A percentile compares a stretch with the other conserved stretches of the same genome.
Conservation (phyloP, 495 filamentous ascomycete species). For the Zalerion maritima region DNA sequence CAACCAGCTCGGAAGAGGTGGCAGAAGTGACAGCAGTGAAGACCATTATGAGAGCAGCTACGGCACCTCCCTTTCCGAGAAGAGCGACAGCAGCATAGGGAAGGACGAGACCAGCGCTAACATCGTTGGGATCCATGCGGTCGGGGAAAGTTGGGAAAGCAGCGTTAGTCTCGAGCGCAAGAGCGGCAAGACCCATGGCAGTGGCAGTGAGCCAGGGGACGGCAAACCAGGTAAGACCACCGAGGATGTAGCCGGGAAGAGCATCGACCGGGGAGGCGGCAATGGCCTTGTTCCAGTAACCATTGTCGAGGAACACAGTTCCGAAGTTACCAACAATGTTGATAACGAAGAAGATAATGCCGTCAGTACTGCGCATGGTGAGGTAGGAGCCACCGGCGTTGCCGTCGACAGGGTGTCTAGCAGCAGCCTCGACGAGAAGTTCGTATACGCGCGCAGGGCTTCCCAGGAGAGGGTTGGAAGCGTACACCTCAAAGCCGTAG, state of each 20-base stretch:
- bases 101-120: slow-evolving; percentile 74
- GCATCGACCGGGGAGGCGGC: slow-evolving; percentile 81
- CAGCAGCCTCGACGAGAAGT: slow-evolving; percentile 53
- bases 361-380: slow-evolving; percentile 77
- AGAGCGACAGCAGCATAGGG: slow-evolving; percentile 83
- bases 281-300: slow-evolving; percentile 92
- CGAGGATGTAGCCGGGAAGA: slow-evolving; percentile 84
- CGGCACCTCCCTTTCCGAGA: slow-evolving; percentile 76
- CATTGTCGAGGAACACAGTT: slow-evolving; percentile 69
- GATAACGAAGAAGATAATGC: slow-evolving; percentile 93
- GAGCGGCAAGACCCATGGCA: slow-evolving; percentile 82
- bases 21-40: slow-evolving; percentile 96
- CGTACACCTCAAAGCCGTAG: slow-evolving; percentile 78
- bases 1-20: slow-evolving; percentile 79
- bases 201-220: slow-evolving; percentile 89
- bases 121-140: slow-evolving; percentile 59
- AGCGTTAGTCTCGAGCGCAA: slow-evolving; percentile 66
- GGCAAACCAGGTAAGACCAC: slow-evolving; percentile 86
- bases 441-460: slow-evolving; percentile 75
- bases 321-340: slow-evolving; percentile 77
- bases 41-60: slow-evolving; percentile 67
- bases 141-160: slow-evolving; percentile 58
- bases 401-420: slow-evolving; percentile 62
- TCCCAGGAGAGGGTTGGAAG: slow-evolving; percentile 59
- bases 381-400: slow-evolving; percentile 79